These are phyloP conservation scores for Sphaerosporella brunnea DNA, from an alignment of 495 filamentous ascomycete genomes.

Conservation along the genomic window DNA sequence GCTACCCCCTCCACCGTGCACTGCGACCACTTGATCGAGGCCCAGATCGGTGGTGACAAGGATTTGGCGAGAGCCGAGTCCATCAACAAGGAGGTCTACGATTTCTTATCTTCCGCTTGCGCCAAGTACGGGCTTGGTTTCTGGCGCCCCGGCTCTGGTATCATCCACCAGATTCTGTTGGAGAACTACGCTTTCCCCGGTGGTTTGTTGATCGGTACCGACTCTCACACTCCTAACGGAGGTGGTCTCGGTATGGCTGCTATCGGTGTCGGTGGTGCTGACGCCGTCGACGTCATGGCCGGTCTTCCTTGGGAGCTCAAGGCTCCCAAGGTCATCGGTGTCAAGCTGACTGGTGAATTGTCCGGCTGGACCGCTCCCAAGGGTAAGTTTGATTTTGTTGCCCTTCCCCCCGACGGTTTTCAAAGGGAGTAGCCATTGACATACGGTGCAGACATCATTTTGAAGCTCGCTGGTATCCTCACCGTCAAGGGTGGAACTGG, in stretches of 20 bases:
- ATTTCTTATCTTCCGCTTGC: constrained; percentile 86
- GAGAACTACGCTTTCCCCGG: constrained; percentile 99
- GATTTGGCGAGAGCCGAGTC: constrained; percentile 79
- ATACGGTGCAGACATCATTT: constrained; percentile 60
- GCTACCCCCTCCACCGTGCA: constrained; percentile 93
- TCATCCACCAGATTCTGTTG: constrained; percentile 96
- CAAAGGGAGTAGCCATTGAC: constrained; percentile 17
- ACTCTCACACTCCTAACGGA: constrained; percentile 96
- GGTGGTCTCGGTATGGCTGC: constrained; percentile 92
- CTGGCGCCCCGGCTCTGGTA: constrained; percentile 96
- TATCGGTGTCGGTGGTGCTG: constrained; percentile 96
- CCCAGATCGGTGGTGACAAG: constrained; percentile 82
- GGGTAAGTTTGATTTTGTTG: constrained; percentile 33
- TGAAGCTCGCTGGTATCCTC: constrained; percentile 92
- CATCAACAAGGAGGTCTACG: constrained; percentile 99
- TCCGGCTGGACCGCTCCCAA: constrained; percentile 92
- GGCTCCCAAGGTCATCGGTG: constrained; percentile 92
- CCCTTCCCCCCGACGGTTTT: not conserved
- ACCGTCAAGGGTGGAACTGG: constrained; percentile 98
- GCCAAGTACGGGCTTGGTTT: constrained; percentile 99
- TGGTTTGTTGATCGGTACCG: constrained; percentile 94
- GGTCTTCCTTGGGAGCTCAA: constrained; percentile 96
- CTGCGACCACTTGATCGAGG: constrained; percentile 99
- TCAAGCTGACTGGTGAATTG: constrained; percentile 76
- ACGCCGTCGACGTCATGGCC: constrained; percentile 98